A percentile compares a stretch with the other conserved stretches of the same genome.
phyloP scores from a whole-genome alignment of 1,284 basidiomycete species.

The Wallemia ichthyophaga region DNA sequence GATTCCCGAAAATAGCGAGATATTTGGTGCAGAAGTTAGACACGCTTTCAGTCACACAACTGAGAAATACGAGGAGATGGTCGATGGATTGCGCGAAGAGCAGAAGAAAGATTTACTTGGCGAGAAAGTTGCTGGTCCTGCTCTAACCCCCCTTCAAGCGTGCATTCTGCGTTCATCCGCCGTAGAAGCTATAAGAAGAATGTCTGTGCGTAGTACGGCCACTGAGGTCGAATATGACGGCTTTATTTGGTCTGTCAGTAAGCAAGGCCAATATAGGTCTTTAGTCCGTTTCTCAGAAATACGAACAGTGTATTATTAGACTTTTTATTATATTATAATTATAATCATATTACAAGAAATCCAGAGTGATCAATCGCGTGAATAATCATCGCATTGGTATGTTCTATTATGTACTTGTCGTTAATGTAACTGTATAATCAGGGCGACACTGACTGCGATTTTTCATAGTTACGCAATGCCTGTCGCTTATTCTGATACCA shows the following conservation, averaged over 20 bases:
- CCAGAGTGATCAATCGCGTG: too few species aligned
- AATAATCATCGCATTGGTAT: too few species aligned
- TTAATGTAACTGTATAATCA: background rate
- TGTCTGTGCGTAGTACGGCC: background rate
- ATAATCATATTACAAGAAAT: background rate
- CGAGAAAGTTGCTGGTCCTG: conserved; percentile 25
- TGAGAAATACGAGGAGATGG: conserved; percentile 2
- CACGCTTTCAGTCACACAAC: conserved; percentile 3
- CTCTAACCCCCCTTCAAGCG: conserved; percentile 28
- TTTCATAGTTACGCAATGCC: background rate
- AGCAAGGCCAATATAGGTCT: background rate
- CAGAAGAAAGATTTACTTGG: conserved; percentile 4
- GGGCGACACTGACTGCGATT: background rate
- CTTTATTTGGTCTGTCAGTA: background rate
- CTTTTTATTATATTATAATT: too few species aligned
- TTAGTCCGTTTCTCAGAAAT: background rate
- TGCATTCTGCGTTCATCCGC: conserved; percentile 49
- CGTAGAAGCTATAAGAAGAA: conserved; percentile 23
- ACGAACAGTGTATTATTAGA: background rate
- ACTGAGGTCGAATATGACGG: background rate
- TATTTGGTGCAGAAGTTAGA: conserved; percentile 9
- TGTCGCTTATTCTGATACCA: background rate
- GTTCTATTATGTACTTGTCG: background rate
- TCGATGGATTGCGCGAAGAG: conserved; percentile 19
- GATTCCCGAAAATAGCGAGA: conserved; percentile 20